Base-by-base conservation (phyloP, 129 eudicot species). In the Artemisia argyi region DNA sequence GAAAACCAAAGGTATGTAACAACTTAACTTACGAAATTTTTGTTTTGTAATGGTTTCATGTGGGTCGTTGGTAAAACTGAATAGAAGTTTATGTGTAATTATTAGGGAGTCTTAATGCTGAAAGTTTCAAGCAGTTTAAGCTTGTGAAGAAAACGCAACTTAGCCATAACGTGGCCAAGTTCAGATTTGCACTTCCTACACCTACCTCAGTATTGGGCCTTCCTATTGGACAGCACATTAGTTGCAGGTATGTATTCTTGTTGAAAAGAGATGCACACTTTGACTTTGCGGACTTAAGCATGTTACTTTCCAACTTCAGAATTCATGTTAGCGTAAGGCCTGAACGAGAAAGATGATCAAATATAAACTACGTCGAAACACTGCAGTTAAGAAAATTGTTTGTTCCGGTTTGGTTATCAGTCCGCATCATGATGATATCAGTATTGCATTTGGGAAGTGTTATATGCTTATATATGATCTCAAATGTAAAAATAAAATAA, bases 131-230 rank as follows among this genome's bases (percentile, higher is more conserved):
- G 89, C 79, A 85, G 48, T 94, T 87, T 70, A 90, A 90, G 92
- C 98, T 94, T 82, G 98, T 90, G 76, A 85, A 90, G 82, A 84
- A 86, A 62, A 84, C 85, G 14, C 88, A 94, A 51, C 71, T 94
- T 46, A 94, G 98, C 81, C 96, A 94, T 78, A 94, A 94, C 79
- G 96, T 89, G 66, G 98, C 96, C n/a, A 94, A 82, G 83, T 94
- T 94, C 80, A 85, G 70, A 86, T 94, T 94, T 81, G 93, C 73
- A 20, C 98, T 94, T 73, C 98, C 97, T 62, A 85, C 84, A 11
- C 91, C 97, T 64, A 94, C 96, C 72, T 94, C 98, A 11, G 91
- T 94, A 28, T 80, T 90, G 76, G 98, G 98, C 15, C 93, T 94
- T 69, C 98, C 98, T 3, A 89, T 94, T 39, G 98, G 98, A 77